These are phyloP conservation scores for Imleria badia DNA, from an alignment of 768 basidiomycete species.

Conservation along the genomic window DNA sequence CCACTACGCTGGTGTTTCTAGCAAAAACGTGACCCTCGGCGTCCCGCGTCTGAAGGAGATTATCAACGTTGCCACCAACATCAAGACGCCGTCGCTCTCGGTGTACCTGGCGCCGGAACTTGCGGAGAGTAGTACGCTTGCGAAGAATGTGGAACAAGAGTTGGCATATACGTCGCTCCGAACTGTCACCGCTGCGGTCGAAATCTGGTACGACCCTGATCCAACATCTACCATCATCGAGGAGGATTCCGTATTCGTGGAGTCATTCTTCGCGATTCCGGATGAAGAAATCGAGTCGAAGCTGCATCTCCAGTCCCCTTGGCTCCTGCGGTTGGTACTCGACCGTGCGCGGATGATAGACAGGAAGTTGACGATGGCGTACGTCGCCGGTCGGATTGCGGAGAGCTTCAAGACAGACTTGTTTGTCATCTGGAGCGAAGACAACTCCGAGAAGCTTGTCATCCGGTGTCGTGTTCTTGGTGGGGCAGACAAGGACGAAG, in stretches of 20 bases:
- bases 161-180: slow-evolving; percentile 91
- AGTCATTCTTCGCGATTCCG: slow-evolving; percentile 99
- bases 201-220: slow-evolving; percentile 98
- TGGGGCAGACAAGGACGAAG: slow-evolving; percentile 82
- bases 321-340: slow-evolving; percentile 95
- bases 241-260: slow-evolving; percentile 93
- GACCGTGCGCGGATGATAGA: slow-evolving; percentile 98
- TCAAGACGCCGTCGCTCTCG: slow-evolving; percentile 96
- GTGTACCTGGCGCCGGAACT: slow-evolving; percentile 82
- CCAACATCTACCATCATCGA: slow-evolving; percentile 91
- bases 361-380: slow-evolving; percentile 92
- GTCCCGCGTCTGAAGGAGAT: slow-evolving; percentile 99
- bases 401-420: slow-evolving; percentile 94
- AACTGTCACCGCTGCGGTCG: slow-evolving; percentile 91
- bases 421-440: slow-evolving; percentile 98
- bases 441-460: slow-evolving; percentile 95
- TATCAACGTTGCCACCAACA: slow-evolving; percentile 97
- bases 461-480: slow-evolving; percentile 94
- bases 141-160: slow-evolving; percentile 91
- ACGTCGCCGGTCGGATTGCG: slow-evolving; percentile 90
- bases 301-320: slow-evolving; percentile 89
- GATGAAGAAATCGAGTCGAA: slow-evolving; percentile 94
- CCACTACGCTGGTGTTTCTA: slow-evolving; percentile 99
- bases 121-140: slow-evolving; percentile 55
- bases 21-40: slow-evolving; percentile 99